Evolutionary conservation across 2,329 filamentous ascomycete species (phyloP).

Genomic region (Sporothrix schenckii): DNA sequence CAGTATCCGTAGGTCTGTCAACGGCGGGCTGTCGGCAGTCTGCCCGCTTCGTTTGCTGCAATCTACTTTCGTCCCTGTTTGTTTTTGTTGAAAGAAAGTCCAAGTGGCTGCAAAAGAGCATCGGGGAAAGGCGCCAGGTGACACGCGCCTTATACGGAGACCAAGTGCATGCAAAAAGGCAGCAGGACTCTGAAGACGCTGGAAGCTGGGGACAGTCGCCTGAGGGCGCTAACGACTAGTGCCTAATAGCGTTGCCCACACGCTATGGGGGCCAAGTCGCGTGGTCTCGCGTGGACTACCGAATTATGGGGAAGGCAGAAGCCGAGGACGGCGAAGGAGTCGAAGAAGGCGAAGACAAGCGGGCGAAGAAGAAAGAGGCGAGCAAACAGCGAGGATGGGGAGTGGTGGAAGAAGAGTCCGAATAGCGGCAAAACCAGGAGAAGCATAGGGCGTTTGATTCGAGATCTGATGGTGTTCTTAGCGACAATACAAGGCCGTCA

Average conservation of each 20-base stretch:
- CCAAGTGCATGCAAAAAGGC: not conserved
- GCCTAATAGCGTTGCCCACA: not conserved
- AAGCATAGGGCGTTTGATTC: no score
- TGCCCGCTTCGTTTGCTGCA: not conserved
- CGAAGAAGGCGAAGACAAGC: not conserved
- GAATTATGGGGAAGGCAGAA: not conserved
- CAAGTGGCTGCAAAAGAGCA: not conserved
- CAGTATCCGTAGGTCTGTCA: not conserved
- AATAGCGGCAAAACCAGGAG: no score
- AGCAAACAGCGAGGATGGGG: no score
- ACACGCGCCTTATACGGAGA: not conserved
- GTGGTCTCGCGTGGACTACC: no score
- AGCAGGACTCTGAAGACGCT: not conserved
- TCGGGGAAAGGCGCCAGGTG: constrained; percentile 20
- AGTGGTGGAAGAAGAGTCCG: no score
- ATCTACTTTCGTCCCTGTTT: not conserved
- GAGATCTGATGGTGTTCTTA: no score
- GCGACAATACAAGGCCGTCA: no score
- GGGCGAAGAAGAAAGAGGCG: no score
- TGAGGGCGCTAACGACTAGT: not conserved
- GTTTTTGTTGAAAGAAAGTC: not conserved
- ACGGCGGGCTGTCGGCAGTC: not conserved
- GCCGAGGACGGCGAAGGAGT: not conserved
- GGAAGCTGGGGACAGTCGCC: not conserved
- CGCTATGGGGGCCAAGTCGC: no score